Evolutionary conservation across 352 stramenopile species (phyloP).

Genomic region (Globisporangium sylvaticum): DNA sequence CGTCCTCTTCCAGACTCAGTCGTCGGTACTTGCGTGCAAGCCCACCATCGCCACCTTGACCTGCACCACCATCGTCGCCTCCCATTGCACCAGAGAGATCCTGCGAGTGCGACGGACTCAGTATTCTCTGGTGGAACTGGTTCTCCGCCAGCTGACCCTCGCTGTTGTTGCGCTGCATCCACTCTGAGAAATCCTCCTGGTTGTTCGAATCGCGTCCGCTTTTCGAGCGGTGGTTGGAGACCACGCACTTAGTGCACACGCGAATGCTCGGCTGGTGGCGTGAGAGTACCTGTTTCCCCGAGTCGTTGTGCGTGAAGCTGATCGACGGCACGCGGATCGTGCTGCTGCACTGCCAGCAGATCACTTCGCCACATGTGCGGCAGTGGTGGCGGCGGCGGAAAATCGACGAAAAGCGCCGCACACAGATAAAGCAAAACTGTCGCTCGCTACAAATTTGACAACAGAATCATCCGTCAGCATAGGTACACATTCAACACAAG

Average conservation of each 20-base stretch:
- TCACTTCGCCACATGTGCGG: slow-evolving; percentile 83
- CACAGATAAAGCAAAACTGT: slow-evolving; percentile 79
- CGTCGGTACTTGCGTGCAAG: slow-evolving; percentile 47
- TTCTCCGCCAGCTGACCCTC: slow-evolving; percentile 22
- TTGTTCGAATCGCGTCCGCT: slow-evolving; percentile 66
- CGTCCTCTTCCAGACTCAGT: slow-evolving; percentile 63
- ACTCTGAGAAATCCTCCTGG: slow-evolving; percentile 80
- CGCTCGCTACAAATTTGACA: slow-evolving; percentile 43
- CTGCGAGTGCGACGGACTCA: slow-evolving; percentile 64
- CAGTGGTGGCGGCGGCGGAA: slow-evolving; percentile 87
- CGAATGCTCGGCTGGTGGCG: slow-evolving; percentile 80
- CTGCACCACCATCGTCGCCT: slow-evolving; percentile 18
- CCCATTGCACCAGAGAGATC: slow-evolving; percentile 50
- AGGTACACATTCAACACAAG: not conserved
- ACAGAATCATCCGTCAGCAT: not conserved
- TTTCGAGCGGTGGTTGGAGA: slow-evolving; percentile 73
- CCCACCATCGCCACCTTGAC: slow-evolving; percentile 20
- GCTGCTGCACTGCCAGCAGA: slow-evolving; percentile 85
- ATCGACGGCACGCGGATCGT: slow-evolving; percentile 82
- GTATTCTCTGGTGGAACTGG: slow-evolving; percentile 30
- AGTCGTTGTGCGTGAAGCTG: slow-evolving; percentile 82
- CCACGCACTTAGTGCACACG: slow-evolving; percentile 80
- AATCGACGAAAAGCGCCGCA: slow-evolving; percentile 76
- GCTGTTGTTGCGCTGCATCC: slow-evolving; percentile 61
- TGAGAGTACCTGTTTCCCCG: slow-evolving; percentile 72